These are phyloP conservation scores for Neopestalotiopsis clavispora DNA, from an alignment of 2,329 filamentous ascomycete genomes.

Conservation along the genomic window DNA sequence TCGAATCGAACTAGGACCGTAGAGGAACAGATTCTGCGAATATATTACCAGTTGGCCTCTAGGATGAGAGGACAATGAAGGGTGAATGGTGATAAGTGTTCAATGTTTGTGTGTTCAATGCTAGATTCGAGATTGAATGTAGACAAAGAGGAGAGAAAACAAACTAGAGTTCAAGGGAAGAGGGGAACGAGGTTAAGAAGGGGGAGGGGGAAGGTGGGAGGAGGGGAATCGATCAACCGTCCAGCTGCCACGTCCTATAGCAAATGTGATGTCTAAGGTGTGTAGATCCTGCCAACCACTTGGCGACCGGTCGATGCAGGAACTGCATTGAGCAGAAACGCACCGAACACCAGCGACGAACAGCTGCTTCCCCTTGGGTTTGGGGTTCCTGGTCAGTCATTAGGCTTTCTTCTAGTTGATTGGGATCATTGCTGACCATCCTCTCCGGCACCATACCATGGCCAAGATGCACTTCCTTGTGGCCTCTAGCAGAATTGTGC, in stretches of 20 bases:
- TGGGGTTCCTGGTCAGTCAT: background rate
- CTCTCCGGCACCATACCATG: no score
- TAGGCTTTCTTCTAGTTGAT: background rate
- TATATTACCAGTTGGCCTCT: slow-evolving; percentile 22
- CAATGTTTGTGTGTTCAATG: slow-evolving; percentile 12
- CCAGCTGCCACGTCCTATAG: background rate
- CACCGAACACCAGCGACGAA: background rate
- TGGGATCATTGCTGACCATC: no score
- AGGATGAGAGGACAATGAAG: slow-evolving; percentile 21
- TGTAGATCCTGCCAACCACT: background rate
- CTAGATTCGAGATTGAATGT: slow-evolving; percentile 23
- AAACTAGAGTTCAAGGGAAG: slow-evolving; percentile 24
- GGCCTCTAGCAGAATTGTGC: background rate
- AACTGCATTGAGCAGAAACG: background rate
- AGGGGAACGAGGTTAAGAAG: slow-evolving; percentile 25
- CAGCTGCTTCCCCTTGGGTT: background rate
- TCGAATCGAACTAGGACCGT: background rate
- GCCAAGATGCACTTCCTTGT: no score
- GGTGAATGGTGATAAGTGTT: slow-evolving; percentile 19
- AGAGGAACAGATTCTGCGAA: slow-evolving; percentile 8
- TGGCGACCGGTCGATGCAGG: background rate
- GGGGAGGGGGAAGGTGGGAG: slow-evolving; percentile 20
- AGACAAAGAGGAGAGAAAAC: slow-evolving; percentile 20
- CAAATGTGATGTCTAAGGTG: background rate
- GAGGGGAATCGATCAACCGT: background rate